Conservation (phyloP, 768 basidiomycete species). For the Trametes cubensis region DNA sequence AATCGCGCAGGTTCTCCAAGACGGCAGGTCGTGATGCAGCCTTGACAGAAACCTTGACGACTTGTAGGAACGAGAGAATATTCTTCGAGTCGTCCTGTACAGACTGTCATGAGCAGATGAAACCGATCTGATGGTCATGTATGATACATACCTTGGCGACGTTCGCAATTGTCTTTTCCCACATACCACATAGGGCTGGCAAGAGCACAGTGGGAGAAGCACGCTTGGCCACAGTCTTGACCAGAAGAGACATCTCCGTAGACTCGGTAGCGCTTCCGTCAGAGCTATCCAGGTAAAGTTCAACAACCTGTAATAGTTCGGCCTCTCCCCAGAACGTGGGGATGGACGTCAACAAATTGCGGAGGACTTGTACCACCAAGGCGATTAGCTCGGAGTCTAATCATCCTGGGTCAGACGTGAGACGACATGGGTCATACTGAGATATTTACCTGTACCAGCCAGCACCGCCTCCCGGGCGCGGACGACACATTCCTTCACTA, state of each 20-base stretch:
- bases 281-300: constrained; percentile 53
- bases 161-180: constrained; percentile 37
- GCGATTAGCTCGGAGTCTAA: constrained; percentile 36
- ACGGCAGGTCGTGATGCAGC: constrained; percentile 65
- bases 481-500: constrained; percentile 59
- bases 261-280: constrained; percentile 37
- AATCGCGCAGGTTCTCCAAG: constrained; percentile 60
- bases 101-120: background rate
- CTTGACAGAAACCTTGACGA: constrained; percentile 67
- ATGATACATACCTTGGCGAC: constrained; percentile 1
- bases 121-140: background rate
- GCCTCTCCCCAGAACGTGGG: constrained; percentile 78
- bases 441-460: constrained; percentile 21
- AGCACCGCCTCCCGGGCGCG: constrained; percentile 4
- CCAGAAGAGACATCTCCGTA: constrained; percentile 45
- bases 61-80: constrained; percentile 59
- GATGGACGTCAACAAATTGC: constrained; percentile 69
- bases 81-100: constrained; percentile 18
- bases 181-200: constrained; percentile 61
- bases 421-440: no score
- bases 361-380: constrained; percentile 53
- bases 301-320: constrained; percentile 60
- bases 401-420: constrained; percentile 17
- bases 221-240: constrained; percentile 70
- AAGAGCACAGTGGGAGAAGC: constrained; percentile 69